Evolutionary conservation across 148 eudicot genomes (phyloP).

Genomic region (Amaranthus cruentus): DNA sequence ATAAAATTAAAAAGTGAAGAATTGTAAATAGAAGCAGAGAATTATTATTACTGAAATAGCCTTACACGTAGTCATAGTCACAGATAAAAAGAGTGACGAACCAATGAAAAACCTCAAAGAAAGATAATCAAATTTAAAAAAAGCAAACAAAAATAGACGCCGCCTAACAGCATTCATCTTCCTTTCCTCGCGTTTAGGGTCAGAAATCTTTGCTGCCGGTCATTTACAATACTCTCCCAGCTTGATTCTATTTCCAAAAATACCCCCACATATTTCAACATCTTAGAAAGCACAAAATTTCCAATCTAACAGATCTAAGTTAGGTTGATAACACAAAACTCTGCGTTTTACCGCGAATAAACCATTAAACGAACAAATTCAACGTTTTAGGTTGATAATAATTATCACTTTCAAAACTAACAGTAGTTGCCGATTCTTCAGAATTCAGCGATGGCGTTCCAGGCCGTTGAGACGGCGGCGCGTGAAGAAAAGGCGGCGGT

Average conservation of each 20-base stretch:
- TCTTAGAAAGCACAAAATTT: not conserved
- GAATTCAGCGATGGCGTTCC: slow-evolving; percentile 62
- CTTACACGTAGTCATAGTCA: slow-evolving; percentile 22
- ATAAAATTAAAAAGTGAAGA: too few species aligned
- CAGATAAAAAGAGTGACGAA: slow-evolving; percentile 22
- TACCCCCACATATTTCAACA: not conserved
- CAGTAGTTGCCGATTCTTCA: slow-evolving; percentile 61
- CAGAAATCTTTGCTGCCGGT: slow-evolving; percentile 59
- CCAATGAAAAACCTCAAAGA: not conserved
- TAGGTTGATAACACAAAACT: not conserved
- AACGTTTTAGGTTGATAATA: slow-evolving; percentile 28
- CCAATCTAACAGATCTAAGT: slow-evolving; percentile 14
- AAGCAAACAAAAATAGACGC: slow-evolving; percentile 21
- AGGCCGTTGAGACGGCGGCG: slow-evolving; percentile 27
- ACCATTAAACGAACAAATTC: slow-evolving; percentile 36
- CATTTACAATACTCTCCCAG: slow-evolving; percentile 39
- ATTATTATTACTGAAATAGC: not conserved
- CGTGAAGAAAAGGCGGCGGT: slow-evolving; percentile 17
- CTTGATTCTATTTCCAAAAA: slow-evolving; percentile 18
- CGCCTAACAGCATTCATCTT: slow-evolving; percentile 54
- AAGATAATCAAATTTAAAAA: not conserved
- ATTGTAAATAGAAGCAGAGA: not conserved
- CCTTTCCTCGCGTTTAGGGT: slow-evolving; percentile 35
- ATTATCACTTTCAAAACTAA: slow-evolving; percentile 37
- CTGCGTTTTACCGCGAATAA: not conserved